These are phyloP conservation scores for Miamiensis avidus DNA, from an alignment of 169 alveolate genomes.

Conservation along the genomic window DNA sequence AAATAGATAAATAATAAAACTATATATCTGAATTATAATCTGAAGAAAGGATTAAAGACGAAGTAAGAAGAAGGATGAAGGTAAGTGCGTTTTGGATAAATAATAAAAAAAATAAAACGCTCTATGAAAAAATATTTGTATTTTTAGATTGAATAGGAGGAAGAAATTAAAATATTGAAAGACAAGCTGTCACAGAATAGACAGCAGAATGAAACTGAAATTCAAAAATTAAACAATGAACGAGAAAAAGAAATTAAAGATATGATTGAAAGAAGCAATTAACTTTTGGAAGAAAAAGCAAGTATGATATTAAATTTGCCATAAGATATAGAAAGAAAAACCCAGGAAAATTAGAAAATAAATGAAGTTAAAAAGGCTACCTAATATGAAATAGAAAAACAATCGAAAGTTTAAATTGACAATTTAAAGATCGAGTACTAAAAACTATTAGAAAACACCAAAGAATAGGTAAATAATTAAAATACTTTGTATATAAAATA, in stretches of 20 bases:
- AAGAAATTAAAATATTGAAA: slow-evolving; percentile 17
- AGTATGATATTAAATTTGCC: slow-evolving; percentile 40
- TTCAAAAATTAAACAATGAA: slow-evolving; percentile 23
- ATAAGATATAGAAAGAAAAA: slow-evolving; percentile 6
- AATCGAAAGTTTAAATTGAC: slow-evolving; percentile 31
- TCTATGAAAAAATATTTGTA: not conserved
- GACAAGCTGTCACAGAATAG: slow-evolving; percentile 13
- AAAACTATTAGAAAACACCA: slow-evolving; percentile 7
- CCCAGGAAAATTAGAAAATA: slow-evolving; percentile 29
- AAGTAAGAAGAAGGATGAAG: not conserved
- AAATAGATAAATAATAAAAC: slow-evolving; percentile 22
- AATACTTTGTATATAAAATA: too few relatives aligned
- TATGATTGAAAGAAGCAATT: slow-evolving; percentile 19
- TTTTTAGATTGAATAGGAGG: slow-evolving; percentile 23
- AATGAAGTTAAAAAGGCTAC: slow-evolving; percentile 32
- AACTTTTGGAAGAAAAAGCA: slow-evolving; percentile 31
- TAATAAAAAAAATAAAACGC: too few relatives aligned
- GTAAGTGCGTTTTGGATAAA: not conserved
- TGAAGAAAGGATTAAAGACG: slow-evolving; percentile 21
- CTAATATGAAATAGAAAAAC: slow-evolving; percentile 32
- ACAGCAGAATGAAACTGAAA: slow-evolving; percentile 14
- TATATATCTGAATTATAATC: not conserved
- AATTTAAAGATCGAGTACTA: slow-evolving; percentile 28
- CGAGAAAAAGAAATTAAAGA: slow-evolving; percentile 19
- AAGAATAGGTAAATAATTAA: not conserved